Conservation (phyloP, 2,329 filamentous ascomycete genomes). For the Zelopaecilomyces penicillatus region DNA sequence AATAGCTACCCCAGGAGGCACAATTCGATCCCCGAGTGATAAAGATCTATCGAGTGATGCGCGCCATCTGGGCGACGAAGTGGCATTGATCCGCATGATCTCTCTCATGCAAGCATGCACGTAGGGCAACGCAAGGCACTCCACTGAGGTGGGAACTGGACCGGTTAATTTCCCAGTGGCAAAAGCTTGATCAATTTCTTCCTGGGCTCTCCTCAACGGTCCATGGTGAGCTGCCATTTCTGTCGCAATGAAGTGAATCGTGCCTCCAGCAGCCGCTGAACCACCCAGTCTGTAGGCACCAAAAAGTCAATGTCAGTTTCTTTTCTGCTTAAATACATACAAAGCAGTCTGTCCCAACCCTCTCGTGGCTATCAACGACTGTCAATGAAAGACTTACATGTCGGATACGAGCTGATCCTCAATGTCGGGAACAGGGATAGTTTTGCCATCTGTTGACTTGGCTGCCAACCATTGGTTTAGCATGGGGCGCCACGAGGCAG, state of each 20-base stretch:
- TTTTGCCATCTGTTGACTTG: not conserved
- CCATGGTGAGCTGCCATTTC: not conserved
- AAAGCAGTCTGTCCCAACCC: no score
- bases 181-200: not conserved
- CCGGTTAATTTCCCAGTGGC: not conserved
- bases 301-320: not conserved
- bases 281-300: not conserved
- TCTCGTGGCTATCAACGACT: not conserved
- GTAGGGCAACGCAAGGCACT: not conserved
- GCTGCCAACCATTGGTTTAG: not conserved
- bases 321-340: no score
- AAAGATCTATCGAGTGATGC: not conserved
- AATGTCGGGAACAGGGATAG: not conserved
- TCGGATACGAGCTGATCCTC: not conserved
- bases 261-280: not conserved
- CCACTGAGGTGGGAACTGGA: not conserved
- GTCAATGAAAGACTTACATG: not conserved
- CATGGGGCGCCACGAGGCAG: not conserved
- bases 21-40: not conserved
- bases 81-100: not conserved
- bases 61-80: not conserved
- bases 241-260: not conserved
- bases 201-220: not conserved
- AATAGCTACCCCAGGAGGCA: not conserved
- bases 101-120: not conserved